Evolutionary conservation across 768 basidiomycete species (phyloP), one percentile per base, ranked within the genome.

Genomic region (Lentinula raphanica): DNA sequence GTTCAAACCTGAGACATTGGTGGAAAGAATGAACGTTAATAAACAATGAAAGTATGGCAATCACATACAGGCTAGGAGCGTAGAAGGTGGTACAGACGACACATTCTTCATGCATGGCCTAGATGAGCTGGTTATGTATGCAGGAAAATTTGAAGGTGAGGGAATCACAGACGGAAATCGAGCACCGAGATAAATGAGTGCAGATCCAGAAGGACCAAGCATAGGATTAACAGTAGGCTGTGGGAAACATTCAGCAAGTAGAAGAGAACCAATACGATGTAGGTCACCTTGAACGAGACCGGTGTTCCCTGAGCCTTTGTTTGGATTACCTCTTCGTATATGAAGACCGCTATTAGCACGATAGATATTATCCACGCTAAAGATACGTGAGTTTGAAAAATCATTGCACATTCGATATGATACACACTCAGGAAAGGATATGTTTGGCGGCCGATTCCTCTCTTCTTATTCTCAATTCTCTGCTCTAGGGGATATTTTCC

Each of bases 151-250:
- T n/a, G n/a, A n/a, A n/a, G n/a, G n/a, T n/a, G n/a, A n/a, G n/a
- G n/a, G 19, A 1, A 29, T 23, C 31, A 57, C 56, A 12, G 29
- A 54, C 58, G 92, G 90, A 67, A 94, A 97, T 27, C 96, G 89
- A 23, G 96, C 94, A 2, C 95, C 95, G 51, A 92, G 74, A 64
- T 88, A 83, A 59, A 98, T 92, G 13, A 98, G 75, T 2, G 88
- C 92, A 46, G 86, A 86, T 49, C 80, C 82, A 0, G 91, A 88
- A 3, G 96, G 96, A 2, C 96, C 96, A 17, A 98, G 77, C 92
- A 96, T 92, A 3, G 86, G 86, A 65, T 95, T 96, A 54, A 94
- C 82, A 3, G 81, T 78, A 21, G 92, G 92, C 87, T 92, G 58
- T 19, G 1, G 21, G 48, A 3, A 23, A 46, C 51, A 31, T 31